Evolutionary conservation across 371 early-diverging fungal genomes (phyloP), one percentile per base, ranked within the genome.

Genomic region (Cladochytrium tenue): DNA sequence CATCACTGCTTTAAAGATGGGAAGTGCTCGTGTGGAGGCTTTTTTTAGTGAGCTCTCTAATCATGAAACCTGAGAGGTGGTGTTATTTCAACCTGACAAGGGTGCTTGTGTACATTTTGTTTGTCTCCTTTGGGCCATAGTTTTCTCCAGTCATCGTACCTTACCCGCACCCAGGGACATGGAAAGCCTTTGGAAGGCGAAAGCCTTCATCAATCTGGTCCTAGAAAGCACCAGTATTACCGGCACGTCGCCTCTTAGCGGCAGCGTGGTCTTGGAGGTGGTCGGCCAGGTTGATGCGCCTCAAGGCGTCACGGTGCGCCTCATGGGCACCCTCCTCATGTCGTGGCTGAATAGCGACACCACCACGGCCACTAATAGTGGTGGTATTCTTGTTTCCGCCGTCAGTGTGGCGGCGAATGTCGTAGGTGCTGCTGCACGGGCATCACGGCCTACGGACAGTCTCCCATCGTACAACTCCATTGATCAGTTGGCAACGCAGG

Each of bases 161-260:
- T n/a, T n/a, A n/a, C n/a, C n/a, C n/a, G n/a, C n/a, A n/a, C 43
- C 43, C 43, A 43, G 20, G 20, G 43, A 7, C 13, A 43, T 43
- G 43, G 43, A 43, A 13, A 7, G 43, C 13, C 43, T 43, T 7
- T 63, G 63, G 63, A 10, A n/a, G n/a, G 15, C 43, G 25, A 63
- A 53, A 33, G 63, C 55, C 7, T 53, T 63, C 53, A n/a, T 63
- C n/a, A 52, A 35, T 3, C 20, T 63, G 34, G 55, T 30, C 28
- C 33, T 63, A 3, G 55, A 63, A 2, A 7, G 10, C 4, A 28
- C 3, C 36, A 23, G 5, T 2, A 36, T 33, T 23, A 53, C 53
- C 32, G 34, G n/a, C 2, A 55, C 55, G 52, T 7, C 55, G 7
- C 63, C 63, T 2, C 56, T 63, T 2, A 26, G n/a, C 53, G 15